Conservation (phyloP, 805 yeast genomes). For the Lachancea waltii region DNA sequence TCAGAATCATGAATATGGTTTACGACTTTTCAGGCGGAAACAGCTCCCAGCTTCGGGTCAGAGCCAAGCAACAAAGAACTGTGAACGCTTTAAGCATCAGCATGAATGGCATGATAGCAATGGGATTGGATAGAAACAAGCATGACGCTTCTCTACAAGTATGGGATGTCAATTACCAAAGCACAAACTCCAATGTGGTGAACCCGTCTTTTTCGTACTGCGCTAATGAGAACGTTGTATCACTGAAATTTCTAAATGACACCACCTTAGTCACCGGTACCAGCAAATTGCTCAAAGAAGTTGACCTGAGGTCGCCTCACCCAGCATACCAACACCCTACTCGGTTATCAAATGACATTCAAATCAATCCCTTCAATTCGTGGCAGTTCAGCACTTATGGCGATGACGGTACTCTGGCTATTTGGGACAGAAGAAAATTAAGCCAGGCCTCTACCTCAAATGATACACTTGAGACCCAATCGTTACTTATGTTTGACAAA, state of each 20-base stretch:
- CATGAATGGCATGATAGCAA: conserved; percentile 56
- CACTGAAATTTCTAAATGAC: conserved; percentile 60
- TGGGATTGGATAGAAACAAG: conserved; percentile 72
- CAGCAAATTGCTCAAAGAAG: conserved; percentile 68
- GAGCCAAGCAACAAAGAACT: conserved; percentile 63
- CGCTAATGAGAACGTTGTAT: conserved; percentile 67
- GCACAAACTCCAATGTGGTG: conserved; percentile 45
- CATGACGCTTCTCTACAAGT: conserved; percentile 71
- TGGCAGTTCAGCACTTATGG: conserved; percentile 66
- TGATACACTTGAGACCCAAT: conserved; percentile 40
- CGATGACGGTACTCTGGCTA: conserved; percentile 77
- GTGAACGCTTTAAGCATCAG: conserved; percentile 72
- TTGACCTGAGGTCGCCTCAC: conserved; percentile 60
- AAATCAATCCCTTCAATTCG: conserved; percentile 60
- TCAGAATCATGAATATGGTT: conserved; percentile 56
- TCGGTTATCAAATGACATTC: conserved; percentile 60
- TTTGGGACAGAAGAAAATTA: conserved; percentile 74
- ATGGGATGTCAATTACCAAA: conserved; percentile 68
- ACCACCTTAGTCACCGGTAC: conserved; percentile 64
- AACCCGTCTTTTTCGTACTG: conserved; percentile 52
- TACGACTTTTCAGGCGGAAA: conserved; percentile 15
- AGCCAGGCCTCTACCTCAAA: conserved; percentile 23
- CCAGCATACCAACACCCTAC: conserved; percentile 73
- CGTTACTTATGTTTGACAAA: conserved; percentile 54
- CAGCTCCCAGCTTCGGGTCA: conserved; percentile 29